Evolutionary conservation across 768 basidiomycete species (phyloP), one percentile per base, ranked within the genome.

Genomic region (Termitomyces sp.): DNA sequence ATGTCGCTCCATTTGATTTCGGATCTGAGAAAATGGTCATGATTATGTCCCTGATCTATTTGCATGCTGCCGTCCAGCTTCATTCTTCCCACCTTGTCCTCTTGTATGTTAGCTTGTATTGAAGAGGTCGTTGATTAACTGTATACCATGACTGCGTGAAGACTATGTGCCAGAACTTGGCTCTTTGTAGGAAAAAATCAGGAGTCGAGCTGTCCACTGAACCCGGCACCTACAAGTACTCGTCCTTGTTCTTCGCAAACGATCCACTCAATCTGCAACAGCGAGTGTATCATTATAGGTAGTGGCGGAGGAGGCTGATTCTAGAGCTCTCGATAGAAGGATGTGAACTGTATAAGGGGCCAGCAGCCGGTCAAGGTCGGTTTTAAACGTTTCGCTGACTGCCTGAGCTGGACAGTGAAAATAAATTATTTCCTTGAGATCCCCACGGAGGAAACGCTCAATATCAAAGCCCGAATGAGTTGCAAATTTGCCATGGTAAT

Each of bases 401-500:
- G 43, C 14, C 33, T 38, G 45, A 32, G 52, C 33, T 28, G 57
- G 44, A 52, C 41, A 58, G 52, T 52, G 57, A 26, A 58, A 32
- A n/a, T 58, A 53, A 4, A 58, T 53, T 38, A 58, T 28, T 47
- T 58, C 51, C 13, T 58, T 53, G 26, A 53, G 35, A 45, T 46
- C 57, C 14, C 57, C 57, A 26, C n/a, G 38, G 11, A 52, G 51
- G 32, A 52, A 58, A 18, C 35, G 30, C 10, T 52, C 51, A 7
- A 48, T 35, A 41, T 58, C 57, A 20, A 53, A 58, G n/a, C 57
- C 57, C 16, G 57, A 58, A 45, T 58, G 57, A 41, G 57, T 58
- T 3, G 50, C n/a, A n/a, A 58, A 58, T 33, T 46, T 52, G 28
- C 57, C 57, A n/a, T 53, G 52, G 24, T 58, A 58, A 35, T 58